Percentiles rank a stretch among this genome's conserved stretches.
Evolutionary conservation across 306 rosid genomes (phyloP).

Genomic region (Glycyrrhiza uralensis): DNA sequence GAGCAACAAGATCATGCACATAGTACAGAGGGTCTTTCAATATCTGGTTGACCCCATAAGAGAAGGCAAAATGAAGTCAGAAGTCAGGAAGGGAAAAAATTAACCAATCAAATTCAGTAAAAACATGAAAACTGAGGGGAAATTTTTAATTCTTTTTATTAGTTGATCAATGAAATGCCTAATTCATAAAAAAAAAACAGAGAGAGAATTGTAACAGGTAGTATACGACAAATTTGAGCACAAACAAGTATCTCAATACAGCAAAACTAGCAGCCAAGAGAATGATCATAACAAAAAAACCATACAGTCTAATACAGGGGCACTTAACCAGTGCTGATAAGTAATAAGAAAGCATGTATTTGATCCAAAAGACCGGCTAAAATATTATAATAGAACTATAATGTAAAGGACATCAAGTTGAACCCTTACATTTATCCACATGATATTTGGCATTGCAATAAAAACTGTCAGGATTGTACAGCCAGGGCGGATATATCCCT

Average conservation of each 20-base stretch:
- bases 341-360: not conserved
- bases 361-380: not conserved
- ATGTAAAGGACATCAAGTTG: slow-evolving; percentile 12
- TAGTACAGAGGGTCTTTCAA: slow-evolving; percentile 63
- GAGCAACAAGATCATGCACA: slow-evolving; percentile 58
- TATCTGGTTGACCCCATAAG: slow-evolving; percentile 47
- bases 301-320: not conserved
- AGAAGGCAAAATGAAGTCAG: not conserved
- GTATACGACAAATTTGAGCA: not conserved
- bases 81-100: not conserved
- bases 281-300: not conserved
- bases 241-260: not conserved
- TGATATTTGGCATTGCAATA: slow-evolving; percentile 82
- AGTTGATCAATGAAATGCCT: not conserved
- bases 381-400: not conserved
- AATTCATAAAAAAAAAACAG: not conserved
- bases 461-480: slow-evolving; percentile 83
- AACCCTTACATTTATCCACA: slow-evolving; percentile 84
- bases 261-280: not conserved
- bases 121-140: not conserved
- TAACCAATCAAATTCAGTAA: not conserved
- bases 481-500: slow-evolving; percentile 99
- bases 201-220: not conserved
- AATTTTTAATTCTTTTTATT: not conserved
- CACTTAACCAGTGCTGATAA: not conserved